A percentile compares a stretch with the other conserved stretches of the same genome.
phyloP scores from a whole-genome alignment of 78 protist species.

The Dictyostelium firmibasis region DNA sequence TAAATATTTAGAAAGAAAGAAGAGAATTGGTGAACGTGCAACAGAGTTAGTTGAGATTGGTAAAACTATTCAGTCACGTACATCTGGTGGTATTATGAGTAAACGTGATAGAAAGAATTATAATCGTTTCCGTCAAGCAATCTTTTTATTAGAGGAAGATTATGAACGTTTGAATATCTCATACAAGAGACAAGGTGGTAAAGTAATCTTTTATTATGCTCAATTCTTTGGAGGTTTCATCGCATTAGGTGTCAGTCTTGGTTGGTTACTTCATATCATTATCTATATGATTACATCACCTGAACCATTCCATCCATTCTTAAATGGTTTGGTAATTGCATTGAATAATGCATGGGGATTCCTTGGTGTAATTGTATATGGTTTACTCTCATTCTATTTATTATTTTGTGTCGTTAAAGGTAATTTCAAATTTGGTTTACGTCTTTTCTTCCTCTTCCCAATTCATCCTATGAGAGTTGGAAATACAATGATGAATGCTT shows the following conservation, averaged over 20 bases:
- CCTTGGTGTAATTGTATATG: constrained; percentile 88
- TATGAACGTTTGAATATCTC: constrained; percentile 76
- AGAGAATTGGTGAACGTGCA: constrained; percentile 67
- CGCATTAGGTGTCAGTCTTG: constrained; percentile 42
- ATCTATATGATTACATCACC: constrained; percentile 79
- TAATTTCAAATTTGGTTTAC: constrained; percentile 89
- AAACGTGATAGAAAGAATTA: constrained; percentile 58
- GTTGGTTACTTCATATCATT: constrained; percentile 90
- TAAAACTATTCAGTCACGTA: constrained; percentile 43
- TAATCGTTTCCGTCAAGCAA: constrained; percentile 83
- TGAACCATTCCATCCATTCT: constrained; percentile 76
- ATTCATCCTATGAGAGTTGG: constrained; percentile 92
- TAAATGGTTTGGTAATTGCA: constrained; percentile 80
- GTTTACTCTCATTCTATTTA: constrained; percentile 89
- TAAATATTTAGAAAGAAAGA: constrained; percentile 44
- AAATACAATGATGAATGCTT: constrained; percentile 94
- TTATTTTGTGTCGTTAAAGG: constrained; percentile 88
- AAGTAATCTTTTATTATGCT: constrained; percentile 30
- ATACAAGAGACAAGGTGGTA: constrained; percentile 87
- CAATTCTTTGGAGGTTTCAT: constrained; percentile 81
- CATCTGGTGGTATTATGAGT: constrained; percentile 57
- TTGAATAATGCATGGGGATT: constrained; percentile 89
- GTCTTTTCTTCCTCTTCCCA: constrained; percentile 86
- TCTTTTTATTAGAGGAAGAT: constrained; percentile 85
- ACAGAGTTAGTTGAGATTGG: constrained; percentile 50